These are phyloP conservation scores for Chlamydomonas sphaeroides DNA, from an alignment of 139 green algal species.

Conservation along the genomic window DNA sequence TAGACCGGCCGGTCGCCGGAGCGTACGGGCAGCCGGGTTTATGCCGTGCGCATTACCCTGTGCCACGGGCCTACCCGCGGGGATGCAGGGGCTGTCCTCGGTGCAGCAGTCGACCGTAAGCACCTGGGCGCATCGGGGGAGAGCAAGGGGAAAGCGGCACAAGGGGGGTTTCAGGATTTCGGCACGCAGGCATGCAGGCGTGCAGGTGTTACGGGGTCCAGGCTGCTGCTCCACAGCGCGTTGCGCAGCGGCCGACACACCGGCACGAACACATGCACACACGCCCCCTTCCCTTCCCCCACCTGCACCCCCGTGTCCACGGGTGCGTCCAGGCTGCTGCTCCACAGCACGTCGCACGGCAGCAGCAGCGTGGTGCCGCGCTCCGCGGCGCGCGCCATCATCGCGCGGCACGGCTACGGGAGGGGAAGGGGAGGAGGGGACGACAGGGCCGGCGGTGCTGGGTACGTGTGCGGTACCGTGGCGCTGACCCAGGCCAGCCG, in stretches of 20 bases:
- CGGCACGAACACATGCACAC: no score
- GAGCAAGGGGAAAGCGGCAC: no score
- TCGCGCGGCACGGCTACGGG: constrained; percentile 46
- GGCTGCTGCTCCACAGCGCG: constrained; percentile 45
- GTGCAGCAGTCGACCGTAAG: constrained; percentile 61
- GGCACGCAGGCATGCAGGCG: no score
- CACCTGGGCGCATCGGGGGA: not conserved
- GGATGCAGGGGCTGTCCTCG: constrained; percentile 51
- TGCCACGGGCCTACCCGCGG: constrained; percentile 27
- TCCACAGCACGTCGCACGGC: constrained; percentile 60
- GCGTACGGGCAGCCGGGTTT: no score
- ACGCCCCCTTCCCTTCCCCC: not conserved
- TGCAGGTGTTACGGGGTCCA: constrained; percentile 43
- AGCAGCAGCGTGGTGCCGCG: constrained; percentile 61
- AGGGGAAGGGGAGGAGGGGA: not conserved
- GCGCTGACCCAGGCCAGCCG: no score
- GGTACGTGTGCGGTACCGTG: no score
- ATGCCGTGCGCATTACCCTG: no score
- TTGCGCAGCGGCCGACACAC: constrained; percentile 64
- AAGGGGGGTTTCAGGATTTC: no score
- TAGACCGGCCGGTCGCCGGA: no score
- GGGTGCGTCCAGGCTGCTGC: constrained; percentile 40
- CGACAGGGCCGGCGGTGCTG: no score
- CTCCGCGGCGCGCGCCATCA: constrained; percentile 41
- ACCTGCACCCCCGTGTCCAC: constrained; percentile 26